A percentile compares a stretch with the other conserved stretches of the same genome.
These are phyloP conservation scores for Eremothecium cymbalariae DNA, from an alignment of 1,139 yeast species.

Conservation along the genomic window DNA sequence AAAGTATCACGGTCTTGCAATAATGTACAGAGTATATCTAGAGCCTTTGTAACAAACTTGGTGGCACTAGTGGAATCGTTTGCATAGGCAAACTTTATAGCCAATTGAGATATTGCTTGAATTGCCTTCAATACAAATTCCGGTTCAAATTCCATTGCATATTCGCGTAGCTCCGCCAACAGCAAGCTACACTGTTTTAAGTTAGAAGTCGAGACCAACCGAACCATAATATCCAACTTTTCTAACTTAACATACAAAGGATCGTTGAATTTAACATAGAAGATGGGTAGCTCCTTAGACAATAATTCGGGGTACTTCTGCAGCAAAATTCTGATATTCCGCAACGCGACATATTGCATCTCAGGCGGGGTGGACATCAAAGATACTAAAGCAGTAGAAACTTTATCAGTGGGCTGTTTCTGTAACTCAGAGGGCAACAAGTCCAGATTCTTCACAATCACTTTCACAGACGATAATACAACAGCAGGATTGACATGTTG, in stretches of 20 bases:
- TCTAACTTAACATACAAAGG: slow-evolving; percentile 90
- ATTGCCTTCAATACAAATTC: slow-evolving; percentile 80
- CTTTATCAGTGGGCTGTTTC: slow-evolving; percentile 50
- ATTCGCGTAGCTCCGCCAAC: slow-evolving; percentile 80
- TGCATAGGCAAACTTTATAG: slow-evolving; percentile 58
- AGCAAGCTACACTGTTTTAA: slow-evolving; percentile 60
- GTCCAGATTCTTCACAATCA: slow-evolving; percentile 66
- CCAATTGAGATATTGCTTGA: slow-evolving; percentile 79
- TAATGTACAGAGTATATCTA: slow-evolving; percentile 66
- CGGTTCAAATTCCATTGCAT: slow-evolving; percentile 89
- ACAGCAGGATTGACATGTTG: slow-evolving; percentile 98
- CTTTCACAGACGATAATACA: slow-evolving; percentile 79
- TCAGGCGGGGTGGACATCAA: slow-evolving; percentile 83
- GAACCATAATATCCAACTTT: slow-evolving; percentile 81
- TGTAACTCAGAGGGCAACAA: slow-evolving; percentile 39
- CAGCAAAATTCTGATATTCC: slow-evolving; percentile 81
- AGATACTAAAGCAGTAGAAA: slow-evolving; percentile 89
- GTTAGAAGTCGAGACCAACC: slow-evolving; percentile 52
- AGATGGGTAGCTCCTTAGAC: slow-evolving; percentile 76
- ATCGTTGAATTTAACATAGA: slow-evolving; percentile 89
- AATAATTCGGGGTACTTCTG: slow-evolving; percentile 82
- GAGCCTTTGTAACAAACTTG: slow-evolving; percentile 42
- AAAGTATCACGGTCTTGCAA: slow-evolving; percentile 73
- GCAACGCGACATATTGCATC: slow-evolving; percentile 89
- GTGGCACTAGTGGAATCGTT: slow-evolving; percentile 7